A percentile compares a stretch with the other conserved stretches of the same genome.
These are phyloP conservation scores for Boletus pseudopeckii DNA, from an alignment of 768 basidiomycete species.

Conservation along the genomic window DNA sequence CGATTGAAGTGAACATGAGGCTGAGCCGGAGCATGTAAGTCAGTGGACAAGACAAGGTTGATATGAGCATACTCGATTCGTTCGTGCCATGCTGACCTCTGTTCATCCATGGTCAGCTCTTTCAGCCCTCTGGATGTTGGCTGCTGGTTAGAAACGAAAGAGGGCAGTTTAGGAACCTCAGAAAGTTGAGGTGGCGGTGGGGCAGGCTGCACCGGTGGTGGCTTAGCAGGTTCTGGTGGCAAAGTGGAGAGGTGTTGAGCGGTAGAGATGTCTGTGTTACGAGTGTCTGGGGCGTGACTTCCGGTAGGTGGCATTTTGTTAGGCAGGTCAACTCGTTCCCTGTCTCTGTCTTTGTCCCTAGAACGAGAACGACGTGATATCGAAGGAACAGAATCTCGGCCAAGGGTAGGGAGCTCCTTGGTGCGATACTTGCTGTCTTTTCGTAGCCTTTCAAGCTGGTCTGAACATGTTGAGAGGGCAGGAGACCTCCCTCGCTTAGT, in stretches of 20 bases:
- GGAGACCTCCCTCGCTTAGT: constrained; percentile 23
- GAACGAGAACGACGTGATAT: constrained; percentile 10
- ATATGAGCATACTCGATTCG: constrained; percentile 38
- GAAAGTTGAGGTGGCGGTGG: constrained; percentile 19
- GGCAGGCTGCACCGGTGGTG: constrained; percentile 19
- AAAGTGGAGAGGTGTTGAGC: not conserved
- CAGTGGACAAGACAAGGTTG: not conserved
- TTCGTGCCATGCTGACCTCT: constrained; percentile 36
- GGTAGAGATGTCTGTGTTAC: not conserved
- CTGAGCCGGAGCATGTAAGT: constrained; percentile 22
- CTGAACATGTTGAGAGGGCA: constrained; percentile 24
- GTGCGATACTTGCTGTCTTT: constrained; percentile 11
- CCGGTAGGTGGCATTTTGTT: not conserved
- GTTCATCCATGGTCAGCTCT: constrained; percentile 35
- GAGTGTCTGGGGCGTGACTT: not conserved
- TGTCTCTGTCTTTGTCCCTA: constrained; percentile 5
- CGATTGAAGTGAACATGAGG: constrained; percentile 34
- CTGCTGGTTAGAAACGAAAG: constrained; percentile 18
- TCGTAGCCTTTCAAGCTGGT: constrained; percentile 23
- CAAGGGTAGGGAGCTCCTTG: not conserved
- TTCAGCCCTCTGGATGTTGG: constrained; percentile 10
- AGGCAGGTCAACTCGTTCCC: not conserved
- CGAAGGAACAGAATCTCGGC: constrained; percentile 8
- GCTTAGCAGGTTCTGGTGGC: constrained; percentile 14
- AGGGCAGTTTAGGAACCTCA: constrained; percentile 16